A percentile compares a stretch with the other conserved stretches of the same genome.
Evolutionary conservation across 768 basidiomycete genomes (phyloP).

Genomic region (Thelephora ganbajun): DNA sequence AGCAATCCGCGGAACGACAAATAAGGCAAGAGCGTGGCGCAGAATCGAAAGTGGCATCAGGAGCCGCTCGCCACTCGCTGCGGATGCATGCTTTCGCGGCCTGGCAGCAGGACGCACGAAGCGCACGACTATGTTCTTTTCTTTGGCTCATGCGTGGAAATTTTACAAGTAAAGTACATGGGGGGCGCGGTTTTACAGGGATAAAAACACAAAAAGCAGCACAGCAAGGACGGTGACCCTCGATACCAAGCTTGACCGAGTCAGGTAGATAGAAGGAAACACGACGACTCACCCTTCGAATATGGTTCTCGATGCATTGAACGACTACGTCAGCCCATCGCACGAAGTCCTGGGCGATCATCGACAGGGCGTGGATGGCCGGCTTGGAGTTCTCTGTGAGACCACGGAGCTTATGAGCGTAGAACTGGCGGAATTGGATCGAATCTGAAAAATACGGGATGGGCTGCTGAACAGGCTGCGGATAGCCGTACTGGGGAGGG

Average conservation of each 20-base stretch:
- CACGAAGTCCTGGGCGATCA: slow-evolving; percentile 79
- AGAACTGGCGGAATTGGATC: slow-evolving; percentile 67
- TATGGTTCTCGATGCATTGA: slow-evolving; percentile 72
- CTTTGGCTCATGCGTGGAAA: too few species aligned
- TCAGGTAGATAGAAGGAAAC: neutral
- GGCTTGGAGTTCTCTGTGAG: slow-evolving; percentile 92
- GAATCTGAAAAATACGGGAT: slow-evolving; percentile 42
- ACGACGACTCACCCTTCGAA: slow-evolving; percentile 66
- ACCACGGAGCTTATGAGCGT: slow-evolving; percentile 53
- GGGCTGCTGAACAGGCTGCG: slow-evolving; percentile 31
- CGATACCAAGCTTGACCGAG: neutral
- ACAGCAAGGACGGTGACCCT: neutral
- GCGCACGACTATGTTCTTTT: too few species aligned
- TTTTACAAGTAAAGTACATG: too few species aligned
- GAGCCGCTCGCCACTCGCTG: slow-evolving; percentile 5
- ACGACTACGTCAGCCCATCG: slow-evolving; percentile 70
- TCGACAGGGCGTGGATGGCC: slow-evolving; percentile 84
- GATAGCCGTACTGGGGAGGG: slow-evolving; percentile 23
- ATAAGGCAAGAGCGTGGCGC: slow-evolving; percentile 9
- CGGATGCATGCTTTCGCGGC: neutral
- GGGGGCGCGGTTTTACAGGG: too few species aligned
- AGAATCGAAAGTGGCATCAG: slow-evolving; percentile 1
- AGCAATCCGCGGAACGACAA: slow-evolving; percentile 34
- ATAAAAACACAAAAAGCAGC: slow-evolving; percentile 6
- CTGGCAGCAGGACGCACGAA: too few species aligned